Conservation (phyloP, 179 eudicot genomes). For the Gypsophila paniculata region DNA sequence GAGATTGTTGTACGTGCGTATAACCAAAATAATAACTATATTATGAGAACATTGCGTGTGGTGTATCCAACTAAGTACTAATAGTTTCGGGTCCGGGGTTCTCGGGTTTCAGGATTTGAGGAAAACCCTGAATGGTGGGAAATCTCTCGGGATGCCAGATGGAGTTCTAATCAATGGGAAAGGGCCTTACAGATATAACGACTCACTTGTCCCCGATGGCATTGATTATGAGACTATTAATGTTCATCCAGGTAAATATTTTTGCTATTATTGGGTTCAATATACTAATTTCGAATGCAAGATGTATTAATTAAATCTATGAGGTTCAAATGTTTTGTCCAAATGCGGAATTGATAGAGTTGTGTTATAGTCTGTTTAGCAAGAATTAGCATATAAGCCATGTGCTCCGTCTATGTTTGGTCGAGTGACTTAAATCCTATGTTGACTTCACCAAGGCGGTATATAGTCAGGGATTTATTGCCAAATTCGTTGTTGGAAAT, state of each 20-base stretch:
- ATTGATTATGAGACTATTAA: conserved; percentile 55
- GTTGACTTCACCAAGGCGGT: neutral
- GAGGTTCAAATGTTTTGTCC: neutral
- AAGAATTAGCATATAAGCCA: conserved; percentile 1
- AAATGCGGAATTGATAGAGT: no score
- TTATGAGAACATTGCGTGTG: neutral
- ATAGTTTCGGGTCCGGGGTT: conserved; percentile 15
- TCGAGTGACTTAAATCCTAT: conserved; percentile 5
- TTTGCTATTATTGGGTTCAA: neutral
- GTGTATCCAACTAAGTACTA: neutral
- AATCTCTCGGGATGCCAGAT: conserved; percentile 62
- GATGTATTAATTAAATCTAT: neutral
- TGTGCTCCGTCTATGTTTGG: conserved; percentile 14
- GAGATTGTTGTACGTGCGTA: no score
- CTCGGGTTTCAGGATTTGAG: conserved; percentile 50
- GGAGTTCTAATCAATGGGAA: conserved; percentile 72
- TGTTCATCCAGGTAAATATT: conserved; percentile 54
- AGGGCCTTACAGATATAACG: conserved; percentile 64
- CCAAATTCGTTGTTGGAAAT: no score
- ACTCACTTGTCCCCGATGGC: conserved; percentile 56
- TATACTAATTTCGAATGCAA: neutral
- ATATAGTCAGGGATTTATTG: neutral
- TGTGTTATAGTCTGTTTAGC: neutral
- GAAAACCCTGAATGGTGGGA: conserved; percentile 54
- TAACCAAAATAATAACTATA: no score